Evolutionary conservation across 139 green algal species (phyloP).

Genomic region (Micractinium sp.): DNA sequence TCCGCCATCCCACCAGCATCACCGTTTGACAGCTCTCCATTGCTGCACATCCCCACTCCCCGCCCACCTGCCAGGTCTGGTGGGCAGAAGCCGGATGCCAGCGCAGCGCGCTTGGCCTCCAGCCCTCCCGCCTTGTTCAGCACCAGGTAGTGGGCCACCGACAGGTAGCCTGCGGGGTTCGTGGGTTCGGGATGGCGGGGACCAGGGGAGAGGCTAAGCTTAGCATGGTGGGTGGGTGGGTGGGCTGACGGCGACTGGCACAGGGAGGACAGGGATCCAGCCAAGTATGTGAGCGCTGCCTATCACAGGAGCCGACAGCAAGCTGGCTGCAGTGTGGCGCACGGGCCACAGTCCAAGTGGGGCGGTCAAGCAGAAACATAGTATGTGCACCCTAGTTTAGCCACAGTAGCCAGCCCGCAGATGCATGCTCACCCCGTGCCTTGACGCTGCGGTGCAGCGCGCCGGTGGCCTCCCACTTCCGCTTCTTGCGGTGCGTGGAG

Average conservation of each 20-base stretch:
- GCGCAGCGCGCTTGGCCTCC: conserved; percentile 24
- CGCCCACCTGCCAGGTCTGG: conserved; percentile 1
- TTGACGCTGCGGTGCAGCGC: conserved; percentile 59
- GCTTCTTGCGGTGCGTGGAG: conserved; percentile 62
- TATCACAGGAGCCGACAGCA: too few relatives aligned
- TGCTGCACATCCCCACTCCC: background rate
- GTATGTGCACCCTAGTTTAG: too few relatives aligned
- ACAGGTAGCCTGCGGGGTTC: conserved; percentile 55
- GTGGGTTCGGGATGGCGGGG: too few relatives aligned
- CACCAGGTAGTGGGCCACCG: conserved; percentile 79
- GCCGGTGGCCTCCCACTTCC: conserved; percentile 66
- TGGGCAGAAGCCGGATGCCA: conserved; percentile 24
- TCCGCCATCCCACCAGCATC: background rate
- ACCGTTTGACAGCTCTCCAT: background rate
- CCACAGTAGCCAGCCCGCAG: conserved; percentile 32
- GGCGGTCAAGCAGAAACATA: too few relatives aligned
- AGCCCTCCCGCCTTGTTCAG: conserved; percentile 57
- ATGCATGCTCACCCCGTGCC: conserved; percentile 25
- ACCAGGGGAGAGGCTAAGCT: background rate
- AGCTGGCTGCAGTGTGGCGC: too few relatives aligned
- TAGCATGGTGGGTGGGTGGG: background rate
- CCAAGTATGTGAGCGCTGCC: too few relatives aligned
- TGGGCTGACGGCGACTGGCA: background rate
- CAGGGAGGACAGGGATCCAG: background rate
- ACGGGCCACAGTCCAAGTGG: too few relatives aligned